Percentiles rank a stretch among this genome's conserved stretches.
phyloP scores from a whole-genome alignment of 1,284 basidiomycete species.

The Melanopsichium pennsylvanicum region DNA sequence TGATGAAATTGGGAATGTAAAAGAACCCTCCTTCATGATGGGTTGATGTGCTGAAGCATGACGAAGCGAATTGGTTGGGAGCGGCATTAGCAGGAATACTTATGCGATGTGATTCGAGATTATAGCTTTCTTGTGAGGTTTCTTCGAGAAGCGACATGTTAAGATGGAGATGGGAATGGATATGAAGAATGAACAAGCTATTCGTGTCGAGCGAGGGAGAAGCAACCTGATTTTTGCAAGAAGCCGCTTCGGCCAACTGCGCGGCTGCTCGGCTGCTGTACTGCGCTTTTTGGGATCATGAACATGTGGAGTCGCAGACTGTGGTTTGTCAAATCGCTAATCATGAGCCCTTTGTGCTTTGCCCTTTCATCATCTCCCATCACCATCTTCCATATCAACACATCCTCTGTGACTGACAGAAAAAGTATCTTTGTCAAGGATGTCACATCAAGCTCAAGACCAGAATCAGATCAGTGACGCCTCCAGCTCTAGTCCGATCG shows the following conservation, averaged over 20 bases:
- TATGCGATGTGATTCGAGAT: conserved; percentile 31
- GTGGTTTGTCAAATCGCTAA: too few relatives aligned
- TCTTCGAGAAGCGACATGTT: conserved; percentile 35
- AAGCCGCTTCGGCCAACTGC: conserved; percentile 1
- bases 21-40: conserved; percentile 43
- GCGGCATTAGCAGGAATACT: conserved; percentile 19
- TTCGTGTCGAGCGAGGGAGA: neutral
- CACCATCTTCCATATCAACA: too few relatives aligned
- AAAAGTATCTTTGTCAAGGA: neutral
- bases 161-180: neutral
- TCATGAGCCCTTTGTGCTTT: too few relatives aligned
- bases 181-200: too few relatives aligned
- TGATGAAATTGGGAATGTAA: conserved; percentile 79
- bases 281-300: neutral
- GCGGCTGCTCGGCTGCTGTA: too few relatives aligned
- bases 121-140: conserved; percentile 12
- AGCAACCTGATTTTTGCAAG: neutral
- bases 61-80: conserved; percentile 23
- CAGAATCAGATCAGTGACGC: neutral
- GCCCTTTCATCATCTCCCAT: too few relatives aligned
- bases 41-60: conserved; percentile 3
- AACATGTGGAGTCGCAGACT: too few relatives aligned
- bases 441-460: conserved; percentile 12
- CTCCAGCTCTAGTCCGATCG: conserved; percentile 9
- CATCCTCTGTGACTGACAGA: too few relatives aligned